Evolutionary conservation across 2,329 filamentous ascomycete genomes (phyloP), one percentile per base, ranked within the genome.

Genomic region (Pseudocercospora eumusae): DNA sequence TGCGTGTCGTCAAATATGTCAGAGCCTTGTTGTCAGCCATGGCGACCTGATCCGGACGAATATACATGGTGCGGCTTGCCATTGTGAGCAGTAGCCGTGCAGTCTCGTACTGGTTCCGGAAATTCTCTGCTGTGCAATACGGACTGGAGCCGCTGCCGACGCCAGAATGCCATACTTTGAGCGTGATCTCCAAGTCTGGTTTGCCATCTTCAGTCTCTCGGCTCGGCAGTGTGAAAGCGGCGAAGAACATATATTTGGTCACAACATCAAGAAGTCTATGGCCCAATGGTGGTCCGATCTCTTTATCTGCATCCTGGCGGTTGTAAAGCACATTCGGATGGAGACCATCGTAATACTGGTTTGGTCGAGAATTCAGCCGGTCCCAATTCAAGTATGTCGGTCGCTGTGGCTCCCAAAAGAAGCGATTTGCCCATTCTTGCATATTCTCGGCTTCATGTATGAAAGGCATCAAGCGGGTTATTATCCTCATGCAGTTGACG

Each of bases 111-210:
- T 95, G 86, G 76, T 97, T 97, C 78, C 84, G 96, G 79, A 99
- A 95, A 62, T 91, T 89, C 71, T 98, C 93, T 75, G 92, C 96
- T 57, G 88, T 97, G 3, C 92, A 93, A 9, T 88, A 88, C 69
- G 96, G 87, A 4, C 92, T 86, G 15, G 90, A 91, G 75, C 96
- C 96, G 80, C 93, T 98, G 13, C 95, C 95, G 28, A 99, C 93
- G 53, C 95, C 95, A 73, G 91, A 98, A 79, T 97, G 92, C 95
- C 95, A 99, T 74, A 99, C 98, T 58, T 92, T 89, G 77, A 95
- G 96, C 7, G 89, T 90, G 60, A 97, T 90, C 75, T 95, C 68
- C 18, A 67, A 60, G 28, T 71, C 68, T 3, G 69, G 64, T 9
- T 59, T 60, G 9, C 69, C 71, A n/a, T 70, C 55, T 2, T 63